phyloP scores from a whole-genome alignment of 306 rosid species.

The Alnus glutinosa region DNA sequence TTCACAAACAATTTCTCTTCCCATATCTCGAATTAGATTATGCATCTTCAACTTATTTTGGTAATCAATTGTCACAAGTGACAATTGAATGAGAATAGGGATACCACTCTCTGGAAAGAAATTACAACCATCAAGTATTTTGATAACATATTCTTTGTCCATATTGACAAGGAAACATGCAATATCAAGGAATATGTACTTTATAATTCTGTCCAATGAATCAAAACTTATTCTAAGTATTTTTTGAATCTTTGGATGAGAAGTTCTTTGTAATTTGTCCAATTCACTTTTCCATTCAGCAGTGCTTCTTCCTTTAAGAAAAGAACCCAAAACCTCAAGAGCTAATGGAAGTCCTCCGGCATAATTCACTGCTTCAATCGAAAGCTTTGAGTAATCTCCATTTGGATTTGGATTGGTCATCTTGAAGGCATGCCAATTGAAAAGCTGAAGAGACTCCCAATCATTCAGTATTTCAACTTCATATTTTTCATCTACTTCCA shows the following conservation, averaged over 20 bases:
- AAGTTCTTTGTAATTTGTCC: slow-evolving; percentile 28
- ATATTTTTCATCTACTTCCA: not conserved
- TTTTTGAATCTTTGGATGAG: slow-evolving; percentile 27
- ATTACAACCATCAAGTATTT: slow-evolving; percentile 34
- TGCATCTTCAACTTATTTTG: slow-evolving; percentile 22
- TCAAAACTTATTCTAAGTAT: slow-evolving; percentile 28
- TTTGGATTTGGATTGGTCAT: not conserved
- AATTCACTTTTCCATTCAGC: slow-evolving; percentile 29
- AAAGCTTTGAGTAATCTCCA: not conserved
- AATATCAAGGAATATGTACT: slow-evolving; percentile 44
- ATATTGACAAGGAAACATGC: slow-evolving; percentile 41
- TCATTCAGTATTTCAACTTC: not conserved
- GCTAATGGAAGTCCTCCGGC: slow-evolving; percentile 43
- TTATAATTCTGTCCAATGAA: slow-evolving; percentile 6
- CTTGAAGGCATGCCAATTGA: slow-evolving; percentile 38
- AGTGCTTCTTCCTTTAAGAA: slow-evolving; percentile 12
- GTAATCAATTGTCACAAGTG: slow-evolving; percentile 24
- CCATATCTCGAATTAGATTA: slow-evolving; percentile 42
- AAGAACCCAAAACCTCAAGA: slow-evolving; percentile 39
- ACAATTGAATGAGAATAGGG: slow-evolving; percentile 18
- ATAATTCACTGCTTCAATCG: slow-evolving; percentile 16
- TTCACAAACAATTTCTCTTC: slow-evolving; percentile 33
- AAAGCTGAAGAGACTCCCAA: slow-evolving; percentile 28
- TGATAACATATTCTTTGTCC: not conserved
- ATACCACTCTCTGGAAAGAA: slow-evolving; percentile 33